Base-by-base conservation (phyloP, 768 basidiomycete genomes). In the Pholiota molesta region DNA sequence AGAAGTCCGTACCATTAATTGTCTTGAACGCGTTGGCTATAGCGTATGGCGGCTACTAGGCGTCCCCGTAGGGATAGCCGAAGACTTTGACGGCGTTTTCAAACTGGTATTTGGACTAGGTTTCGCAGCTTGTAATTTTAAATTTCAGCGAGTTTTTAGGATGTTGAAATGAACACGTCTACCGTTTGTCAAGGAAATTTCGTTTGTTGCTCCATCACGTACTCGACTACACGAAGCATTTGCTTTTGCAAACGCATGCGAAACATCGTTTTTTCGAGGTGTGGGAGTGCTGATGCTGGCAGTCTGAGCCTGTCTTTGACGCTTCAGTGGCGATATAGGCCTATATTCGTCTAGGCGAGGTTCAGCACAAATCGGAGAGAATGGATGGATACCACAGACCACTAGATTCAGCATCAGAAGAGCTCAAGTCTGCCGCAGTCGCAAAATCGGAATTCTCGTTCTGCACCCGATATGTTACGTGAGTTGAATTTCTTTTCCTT, bases 11-110 rank as follows among this genome's bases (percentile, higher is more conserved):
- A 40, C 28, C 28, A 8, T 44, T 42, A 1, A 47, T 1, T 10
- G 45, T 42, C 31, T 47, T 60, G 39, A 64, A 60, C 26, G 55
- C 23, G 21, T 57, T 60, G 8, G 57, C 63, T 10, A 64, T 64
- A 1, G 49, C 63, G 14, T 26, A 17, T 31, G 14, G 5, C 59
- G 59, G 26, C 59, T 55, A n/a, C 23, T 42, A 1, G 62, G 58
- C 8, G 63, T 60, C 19, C 63, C 54, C 5, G 11, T 53, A 28
- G 55, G 47, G 16, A 59, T 26, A 49, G 5, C 7, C n/a, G 42
- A 44, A 2, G 42, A 17, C 42, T 17, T 44, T 44, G 42, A 44
- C 42, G 42, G 42, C 17, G 42, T 44, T 8, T 21, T 44, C 8
- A 44, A 44, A 16, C 1, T 5, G 6, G n/a, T 8, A 44, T 44